Percentiles rank a stretch among this genome's conserved stretches.
These are phyloP conservation scores for Notholithocarpus densiflorus DNA, from an alignment of 306 rosid species.

Conservation along the genomic window DNA sequence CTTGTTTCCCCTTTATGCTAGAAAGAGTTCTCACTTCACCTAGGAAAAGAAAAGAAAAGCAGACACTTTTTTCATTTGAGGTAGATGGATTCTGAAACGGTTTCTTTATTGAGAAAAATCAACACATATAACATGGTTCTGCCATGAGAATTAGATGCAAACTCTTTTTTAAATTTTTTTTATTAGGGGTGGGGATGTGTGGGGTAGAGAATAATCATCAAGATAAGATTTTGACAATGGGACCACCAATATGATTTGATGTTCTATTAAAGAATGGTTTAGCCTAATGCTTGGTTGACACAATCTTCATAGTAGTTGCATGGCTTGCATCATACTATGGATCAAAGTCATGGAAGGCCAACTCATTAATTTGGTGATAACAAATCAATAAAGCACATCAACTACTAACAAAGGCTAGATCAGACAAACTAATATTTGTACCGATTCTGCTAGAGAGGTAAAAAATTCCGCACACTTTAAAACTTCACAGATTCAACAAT, in stretches of 20 bases:
- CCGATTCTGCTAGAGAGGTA: background rate
- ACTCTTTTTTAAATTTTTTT: no score
- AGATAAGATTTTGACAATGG: background rate
- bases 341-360: background rate
- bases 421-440: background rate
- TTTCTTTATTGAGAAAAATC: no score
- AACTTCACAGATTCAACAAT: background rate
- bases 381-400: background rate
- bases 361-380: background rate
- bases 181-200: no score
- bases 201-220: background rate
- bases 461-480: background rate
- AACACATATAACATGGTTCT: no score
- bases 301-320: no score
- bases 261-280: background rate
- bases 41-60: no score
- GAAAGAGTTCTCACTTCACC: background rate
- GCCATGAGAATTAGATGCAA: no score
- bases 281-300: background rate
- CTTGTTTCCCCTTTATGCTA: background rate
- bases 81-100: no score
- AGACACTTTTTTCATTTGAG: no score
- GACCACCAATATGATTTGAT: constrained; percentile 2
- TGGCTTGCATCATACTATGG: background rate
- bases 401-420: background rate